Percentiles rank a stretch among this genome's conserved stretches.
Conservation (phyloP, 441 rosid genomes). For the Rhodomyrtus psidioides region DNA sequence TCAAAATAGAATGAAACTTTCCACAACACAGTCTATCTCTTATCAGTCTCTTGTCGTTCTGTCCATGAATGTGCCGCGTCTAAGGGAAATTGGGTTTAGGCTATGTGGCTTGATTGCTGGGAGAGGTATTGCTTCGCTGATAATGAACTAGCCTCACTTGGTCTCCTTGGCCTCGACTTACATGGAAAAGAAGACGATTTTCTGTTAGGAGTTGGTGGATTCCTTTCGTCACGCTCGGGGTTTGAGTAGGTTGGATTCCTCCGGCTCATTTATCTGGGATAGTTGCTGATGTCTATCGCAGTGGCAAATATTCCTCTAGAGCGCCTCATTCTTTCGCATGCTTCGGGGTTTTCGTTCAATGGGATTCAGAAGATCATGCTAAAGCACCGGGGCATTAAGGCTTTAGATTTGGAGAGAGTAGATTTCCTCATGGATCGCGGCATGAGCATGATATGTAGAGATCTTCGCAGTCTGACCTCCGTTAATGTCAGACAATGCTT, state of each 20-base stretch:
- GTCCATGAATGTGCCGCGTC: no score
- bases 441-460: conserved; percentile 16
- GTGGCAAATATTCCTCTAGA: conserved; percentile 47
- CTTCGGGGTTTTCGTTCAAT: conserved; percentile 29
- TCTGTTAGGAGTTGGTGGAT: no score
- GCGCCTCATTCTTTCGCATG: conserved; percentile 36
- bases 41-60: no score
- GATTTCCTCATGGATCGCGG: conserved; percentile 39
- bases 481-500: conserved; percentile 44
- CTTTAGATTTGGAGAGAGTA: conserved; percentile 53
- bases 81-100: no score
- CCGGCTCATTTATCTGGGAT: conserved; percentile 44
- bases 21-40: no score
- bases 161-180: no score
- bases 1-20: no score
- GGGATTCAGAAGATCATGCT: conserved; percentile 32
- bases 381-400: conserved; percentile 28
- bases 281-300: conserved; percentile 39
- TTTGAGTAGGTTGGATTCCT: conserved; percentile 42
- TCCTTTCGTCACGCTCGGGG: conserved; percentile 27
- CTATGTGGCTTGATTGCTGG: no score
- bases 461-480: conserved; percentile 23
- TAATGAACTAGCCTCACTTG: no score
- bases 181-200: no score
- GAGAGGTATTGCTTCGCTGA: no score